A percentile compares a stretch with the other conserved stretches of the same genome.
These are phyloP conservation scores for Podila epigama DNA, from an alignment of 192 early-diverging fungal genomes.

Conservation along the genomic window DNA sequence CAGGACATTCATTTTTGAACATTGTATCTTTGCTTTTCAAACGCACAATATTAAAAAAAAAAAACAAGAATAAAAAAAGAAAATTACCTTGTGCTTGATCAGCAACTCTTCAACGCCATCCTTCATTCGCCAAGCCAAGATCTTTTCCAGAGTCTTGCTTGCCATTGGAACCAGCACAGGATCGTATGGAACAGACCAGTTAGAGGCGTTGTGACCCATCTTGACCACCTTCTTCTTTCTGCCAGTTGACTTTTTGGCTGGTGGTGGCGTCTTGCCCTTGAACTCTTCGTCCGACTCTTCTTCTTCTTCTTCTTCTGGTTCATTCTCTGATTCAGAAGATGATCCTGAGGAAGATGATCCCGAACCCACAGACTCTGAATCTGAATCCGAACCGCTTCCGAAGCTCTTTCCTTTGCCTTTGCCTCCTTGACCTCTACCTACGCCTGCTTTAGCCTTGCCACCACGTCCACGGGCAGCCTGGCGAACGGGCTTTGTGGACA, in stretches of 20 bases:
- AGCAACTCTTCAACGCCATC: constrained; percentile 68
- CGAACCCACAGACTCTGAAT: constrained; percentile 24
- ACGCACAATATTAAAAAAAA: not conserved
- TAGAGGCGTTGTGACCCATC: constrained; percentile 29
- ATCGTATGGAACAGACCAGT: constrained; percentile 54
- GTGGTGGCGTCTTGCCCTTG: constrained; percentile 46
- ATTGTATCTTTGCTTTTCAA: not conserved
- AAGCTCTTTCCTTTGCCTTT: constrained; percentile 24
- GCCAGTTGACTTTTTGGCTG: constrained; percentile 27
- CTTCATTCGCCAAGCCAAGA: constrained; percentile 57
- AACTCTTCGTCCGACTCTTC: constrained; percentile 42
- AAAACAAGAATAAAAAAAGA: not conserved
- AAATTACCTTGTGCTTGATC: constrained; percentile 81
- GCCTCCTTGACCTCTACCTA: not conserved
- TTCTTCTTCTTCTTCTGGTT: constrained; percentile 4
- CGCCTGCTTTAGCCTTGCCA: constrained; percentile 10
- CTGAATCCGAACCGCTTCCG: constrained; percentile 42
- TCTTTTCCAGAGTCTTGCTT: constrained; percentile 57
- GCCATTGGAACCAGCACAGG: constrained; percentile 65
- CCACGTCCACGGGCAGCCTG: constrained; percentile 28
- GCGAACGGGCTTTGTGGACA: constrained; percentile 6
- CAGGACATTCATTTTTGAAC: no score
- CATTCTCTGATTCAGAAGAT: constrained; percentile 24
- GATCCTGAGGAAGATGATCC: constrained; percentile 30
- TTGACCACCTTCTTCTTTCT: constrained; percentile 41